phyloP scores from a whole-genome alignment of 2,329 filamentous ascomycete species.

The Rugonectria rugulosa region DNA sequence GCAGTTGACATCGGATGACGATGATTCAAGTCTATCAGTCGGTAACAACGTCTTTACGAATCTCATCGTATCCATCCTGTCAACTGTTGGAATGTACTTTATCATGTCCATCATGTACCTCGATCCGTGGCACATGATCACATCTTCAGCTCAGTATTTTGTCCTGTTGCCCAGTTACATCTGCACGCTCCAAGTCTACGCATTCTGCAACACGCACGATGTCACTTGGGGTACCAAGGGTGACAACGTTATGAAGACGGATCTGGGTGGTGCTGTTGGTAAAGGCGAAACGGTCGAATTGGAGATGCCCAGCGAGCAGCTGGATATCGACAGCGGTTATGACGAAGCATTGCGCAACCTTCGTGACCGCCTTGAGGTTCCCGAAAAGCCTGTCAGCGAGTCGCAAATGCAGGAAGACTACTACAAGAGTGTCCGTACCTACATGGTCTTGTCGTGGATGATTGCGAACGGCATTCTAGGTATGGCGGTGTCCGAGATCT shows the following conservation, averaged over 20 bases:
- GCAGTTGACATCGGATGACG: constrained; percentile 67
- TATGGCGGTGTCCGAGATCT: constrained; percentile 91
- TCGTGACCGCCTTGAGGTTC: constrained; percentile 88
- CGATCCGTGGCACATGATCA: constrained; percentile 99
- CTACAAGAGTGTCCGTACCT: constrained; percentile 95
- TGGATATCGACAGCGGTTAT: constrained; percentile 97
- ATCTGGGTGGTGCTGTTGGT: constrained; percentile 85
- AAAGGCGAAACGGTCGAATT: constrained; percentile 86
- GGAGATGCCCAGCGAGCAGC: constrained; percentile 97
- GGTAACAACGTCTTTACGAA: constrained; percentile 95
- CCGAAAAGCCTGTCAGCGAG: constrained; percentile 68
- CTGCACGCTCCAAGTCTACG: constrained; percentile 96
- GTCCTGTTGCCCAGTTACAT: constrained; percentile 91
- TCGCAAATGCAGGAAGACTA: constrained; percentile 96
- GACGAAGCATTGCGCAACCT: constrained; percentile 97
- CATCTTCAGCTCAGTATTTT: constrained; percentile 90
- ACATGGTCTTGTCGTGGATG: constrained; percentile 98
- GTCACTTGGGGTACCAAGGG: constrained; percentile 75
- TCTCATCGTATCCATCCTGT: constrained; percentile 86
- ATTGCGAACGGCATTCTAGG: constrained; percentile 89
- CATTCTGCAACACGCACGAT: constrained; percentile 68
- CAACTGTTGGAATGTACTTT: constrained; percentile 93
- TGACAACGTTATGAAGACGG: constrained; percentile 92
- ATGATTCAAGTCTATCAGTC: constrained; percentile 60
- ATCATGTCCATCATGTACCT: constrained; percentile 96